Base-by-base conservation (phyloP, 2,329 filamentous ascomycete genomes). In the Nemania diffusa region DNA sequence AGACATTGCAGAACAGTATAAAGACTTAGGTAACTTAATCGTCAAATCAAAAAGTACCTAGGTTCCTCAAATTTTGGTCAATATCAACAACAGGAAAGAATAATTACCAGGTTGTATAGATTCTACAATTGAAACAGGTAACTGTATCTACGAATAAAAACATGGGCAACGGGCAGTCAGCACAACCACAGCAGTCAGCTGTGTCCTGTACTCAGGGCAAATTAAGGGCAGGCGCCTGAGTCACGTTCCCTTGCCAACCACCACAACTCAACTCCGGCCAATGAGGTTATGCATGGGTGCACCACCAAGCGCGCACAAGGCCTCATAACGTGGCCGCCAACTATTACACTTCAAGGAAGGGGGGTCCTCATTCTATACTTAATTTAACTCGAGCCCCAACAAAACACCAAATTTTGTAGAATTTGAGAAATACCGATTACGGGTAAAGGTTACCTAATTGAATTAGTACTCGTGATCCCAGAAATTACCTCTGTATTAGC, bases 191-290 rank as follows among this genome's bases (percentile, higher is more conserved):
- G 44, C 32, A 58, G 62, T 67, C 63, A 62, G 64, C 64, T 62
- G 64, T 20, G 27, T 42, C 56, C 48, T 52, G 34, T 6, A 42
- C 3, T 8, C 13, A 7, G 46, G 15, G 15, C 6, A 5, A 27
- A 58, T 51, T n/a, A 58, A 17, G 62, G 27, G 29, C 69, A 69
- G 44, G 64, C 69, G 67, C 64, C 40, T 9, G 44, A 59, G 58
- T 71, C 69, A 71, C 57, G 70, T 71, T 70, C 69, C 69, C 69
- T 70, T 64, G 69, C 69, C 69, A 71, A 71, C 69, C 61, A 64
- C 66, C 48, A 64, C 66, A 22, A 56, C 52, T 51, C 56, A 42
- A 13, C 57, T 2, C 55, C 51, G 32, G 42, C 64, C 64, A 67
- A 67, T 67, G n/a, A 42, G 20, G 29, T n/a, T 20, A 37, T 55